Conservation (phyloP, 1,284 basidiomycete species). For the Sutorius eximius region DNA sequence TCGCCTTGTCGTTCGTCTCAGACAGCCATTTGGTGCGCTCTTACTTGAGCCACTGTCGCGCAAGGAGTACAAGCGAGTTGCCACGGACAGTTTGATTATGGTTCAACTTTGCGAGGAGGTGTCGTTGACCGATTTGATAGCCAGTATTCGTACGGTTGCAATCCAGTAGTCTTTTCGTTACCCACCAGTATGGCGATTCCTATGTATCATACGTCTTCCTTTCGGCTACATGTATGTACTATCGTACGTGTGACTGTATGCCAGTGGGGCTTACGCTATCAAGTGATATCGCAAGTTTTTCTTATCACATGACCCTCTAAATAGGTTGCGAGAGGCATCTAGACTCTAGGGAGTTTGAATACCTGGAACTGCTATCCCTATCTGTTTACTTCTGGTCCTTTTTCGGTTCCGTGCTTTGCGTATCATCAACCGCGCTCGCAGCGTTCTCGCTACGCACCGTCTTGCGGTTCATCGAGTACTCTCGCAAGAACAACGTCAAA, state of each 20-base stretch:
- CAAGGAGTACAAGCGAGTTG: not conserved
- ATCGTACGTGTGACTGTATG: too few relatives aligned
- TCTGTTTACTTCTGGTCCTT: not conserved
- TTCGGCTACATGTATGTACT: too few relatives aligned
- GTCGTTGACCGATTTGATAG: not conserved
- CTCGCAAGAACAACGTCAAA: constrained; percentile 55
- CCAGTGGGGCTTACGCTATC: too few relatives aligned
- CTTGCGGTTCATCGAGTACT: constrained; percentile 58
- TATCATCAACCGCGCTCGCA: constrained; percentile 9
- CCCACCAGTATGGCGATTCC: too few relatives aligned
- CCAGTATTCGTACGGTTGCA: not conserved
- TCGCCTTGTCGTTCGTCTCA: not conserved
- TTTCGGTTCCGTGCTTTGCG: not conserved
- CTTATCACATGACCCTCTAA: too few relatives aligned
- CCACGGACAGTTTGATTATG: not conserved
- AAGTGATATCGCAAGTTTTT: too few relatives aligned
- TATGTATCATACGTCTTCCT: too few relatives aligned
- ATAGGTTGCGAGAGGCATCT: not conserved
- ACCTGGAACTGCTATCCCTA: not conserved
- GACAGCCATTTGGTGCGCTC: not conserved
- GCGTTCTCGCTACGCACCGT: constrained; percentile 42
- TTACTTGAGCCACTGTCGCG: not conserved
- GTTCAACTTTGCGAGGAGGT: not conserved
- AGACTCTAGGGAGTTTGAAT: not conserved
- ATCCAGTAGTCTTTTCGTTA: not conserved